Conservation (phyloP, 1,284 basidiomycete genomes). For the Schizopora paradoxa region DNA sequence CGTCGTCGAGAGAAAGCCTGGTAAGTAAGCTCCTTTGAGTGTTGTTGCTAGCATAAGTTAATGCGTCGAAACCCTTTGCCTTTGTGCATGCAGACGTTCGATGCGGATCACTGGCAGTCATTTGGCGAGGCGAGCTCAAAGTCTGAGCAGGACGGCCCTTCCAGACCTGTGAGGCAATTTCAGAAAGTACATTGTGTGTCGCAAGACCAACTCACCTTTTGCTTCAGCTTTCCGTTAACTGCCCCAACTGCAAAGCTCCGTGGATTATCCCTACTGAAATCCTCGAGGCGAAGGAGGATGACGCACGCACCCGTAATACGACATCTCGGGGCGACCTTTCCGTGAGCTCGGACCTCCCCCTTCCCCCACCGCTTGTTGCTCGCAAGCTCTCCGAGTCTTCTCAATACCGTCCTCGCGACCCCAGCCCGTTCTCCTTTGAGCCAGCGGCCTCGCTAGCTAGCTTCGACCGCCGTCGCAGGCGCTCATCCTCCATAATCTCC, state of each 20-base stretch:
- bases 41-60: too few species aligned
- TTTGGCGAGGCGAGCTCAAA: constrained; percentile 10
- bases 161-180: constrained; percentile 12
- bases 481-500: constrained; percentile 81
- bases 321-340: too few species aligned
- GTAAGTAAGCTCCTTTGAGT: too few species aligned
- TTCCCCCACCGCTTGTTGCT: constrained; percentile 13
- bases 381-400: constrained; percentile 13
- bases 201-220: background rate
- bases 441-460: too few species aligned
- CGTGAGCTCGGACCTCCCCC: constrained; percentile 13
- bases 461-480: constrained; percentile 82
- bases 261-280: constrained; percentile 17
- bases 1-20: too few species aligned
- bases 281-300: constrained; percentile 15
- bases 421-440: background rate
- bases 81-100: too few species aligned
- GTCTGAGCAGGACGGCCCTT: constrained; percentile 7
- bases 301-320: background rate
- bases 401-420: constrained; percentile 3
- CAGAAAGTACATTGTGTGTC: background rate
- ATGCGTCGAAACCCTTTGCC: too few species aligned
- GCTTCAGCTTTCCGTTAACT: constrained; percentile 12
- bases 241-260: constrained; percentile 16
- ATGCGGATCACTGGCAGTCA: too few species aligned